Conservation (phyloP, 2,329 filamentous ascomycete species). For the Sporothrix euskadiensis region DNA sequence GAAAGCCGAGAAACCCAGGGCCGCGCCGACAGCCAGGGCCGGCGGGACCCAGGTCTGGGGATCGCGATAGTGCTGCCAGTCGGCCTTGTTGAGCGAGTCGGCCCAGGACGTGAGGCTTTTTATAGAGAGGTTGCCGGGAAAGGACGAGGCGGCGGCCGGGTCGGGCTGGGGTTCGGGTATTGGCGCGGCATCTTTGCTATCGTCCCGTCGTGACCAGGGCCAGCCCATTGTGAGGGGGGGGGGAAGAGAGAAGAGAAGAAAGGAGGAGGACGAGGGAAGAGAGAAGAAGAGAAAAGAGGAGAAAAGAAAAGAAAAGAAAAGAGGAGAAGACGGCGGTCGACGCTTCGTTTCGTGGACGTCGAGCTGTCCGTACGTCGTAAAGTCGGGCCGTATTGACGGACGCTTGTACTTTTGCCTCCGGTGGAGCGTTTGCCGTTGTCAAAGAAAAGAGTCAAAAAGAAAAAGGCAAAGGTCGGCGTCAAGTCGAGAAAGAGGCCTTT, state of each 20-base stretch:
- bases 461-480: neutral
- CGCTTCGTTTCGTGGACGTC: neutral
- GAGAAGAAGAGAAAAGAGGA: neutral
- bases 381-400: neutral
- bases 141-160: neutral
- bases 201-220: slow-evolving; percentile 31
- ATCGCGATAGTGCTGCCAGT: slow-evolving; percentile 58
- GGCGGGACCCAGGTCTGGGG: slow-evolving; percentile 57
- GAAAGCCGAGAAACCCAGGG: slow-evolving; percentile 56
- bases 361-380: neutral
- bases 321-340: neutral
- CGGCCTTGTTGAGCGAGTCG: slow-evolving; percentile 47
- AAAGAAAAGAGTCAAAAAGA: neutral
- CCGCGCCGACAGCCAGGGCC: slow-evolving; percentile 55
- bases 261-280: neutral
- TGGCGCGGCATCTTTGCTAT: slow-evolving; percentile 25
- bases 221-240: slow-evolving; percentile 27
- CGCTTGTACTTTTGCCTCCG: neutral
- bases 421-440: slow-evolving; percentile 4
- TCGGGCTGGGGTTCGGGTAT: slow-evolving; percentile 9
- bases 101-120: slow-evolving; percentile 40
- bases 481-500: neutral
- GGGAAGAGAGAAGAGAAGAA: neutral
- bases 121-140: slow-evolving; percentile 5
- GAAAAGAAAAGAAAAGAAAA: too few relatives aligned